Evolutionary conservation across 1,139 yeast species (phyloP), one percentile per base, ranked within the genome.

Genomic region (Suhomyces ambrosiae): DNA sequence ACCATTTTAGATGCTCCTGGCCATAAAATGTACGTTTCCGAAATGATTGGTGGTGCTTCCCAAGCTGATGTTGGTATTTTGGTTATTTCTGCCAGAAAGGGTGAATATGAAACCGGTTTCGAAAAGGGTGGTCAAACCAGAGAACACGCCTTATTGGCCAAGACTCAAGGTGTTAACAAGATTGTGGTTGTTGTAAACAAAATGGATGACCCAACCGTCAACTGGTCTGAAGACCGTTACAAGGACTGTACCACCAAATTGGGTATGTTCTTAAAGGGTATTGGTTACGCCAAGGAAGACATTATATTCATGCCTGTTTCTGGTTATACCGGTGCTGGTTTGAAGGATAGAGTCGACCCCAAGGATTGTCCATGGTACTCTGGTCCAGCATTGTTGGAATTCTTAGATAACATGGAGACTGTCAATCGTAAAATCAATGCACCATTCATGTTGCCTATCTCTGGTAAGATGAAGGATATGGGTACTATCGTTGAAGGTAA

Each of bases 41-140:
- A 90, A 66, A 92, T 92, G 98, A 94, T 94, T 74, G 97, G 97
- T 56, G 98, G 98, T 65, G 98, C 98, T 9, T 89, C 98, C 28
- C 99, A 92, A 72, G 98, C 97, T 36, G 98, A 92, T 68, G 92
- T 92, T 47, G 98, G 97, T 67, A 82, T 92, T 52, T 79, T 92
- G 61, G 97, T 92, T 42, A 92, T 92, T 55, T 87, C 96, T 51
- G 97, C 97, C 45, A 87, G 98, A 78, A 89, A 89, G 71, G 98
- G 98, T 69, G 98, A 92, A 68, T 92, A 90, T 70, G 98, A 92
- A 74, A 94, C 98, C 46, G 98, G 98, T 49, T 92, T 92, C 63
- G 97, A 94, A 74, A 87, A 90, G 73, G 97, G 97, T 56, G 98
- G 98, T 51, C 97, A 92, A 72, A 90, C 98, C 47, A 84, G 97